Base-by-base conservation (phyloP, 768 basidiomycete genomes). In the Lactarius tabidus region DNA sequence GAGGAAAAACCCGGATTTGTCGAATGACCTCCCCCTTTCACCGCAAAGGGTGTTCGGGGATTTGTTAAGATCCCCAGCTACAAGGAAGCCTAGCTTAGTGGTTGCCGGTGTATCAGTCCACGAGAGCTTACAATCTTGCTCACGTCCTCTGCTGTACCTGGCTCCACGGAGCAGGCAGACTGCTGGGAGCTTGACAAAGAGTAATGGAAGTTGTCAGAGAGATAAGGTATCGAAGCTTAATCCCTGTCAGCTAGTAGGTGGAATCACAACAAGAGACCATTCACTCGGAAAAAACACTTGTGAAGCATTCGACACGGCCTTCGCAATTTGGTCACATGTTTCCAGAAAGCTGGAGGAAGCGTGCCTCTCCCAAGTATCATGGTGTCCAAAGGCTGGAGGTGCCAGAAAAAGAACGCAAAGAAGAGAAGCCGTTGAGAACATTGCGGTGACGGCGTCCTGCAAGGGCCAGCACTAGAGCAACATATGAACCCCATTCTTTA, bases 21-120 rank as follows among this genome's bases (percentile, higher is more conserved):
- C 1, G 71, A 10, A 43, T 74, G 73, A 6, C 73, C 73, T 4
- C 73, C 73, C 8, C 71, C 69, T 48, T 74, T 74, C 36, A 70
- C 66, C 17, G 68, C 68, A 51, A 67, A 57, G 15, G 67, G 67
- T 6, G 65, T 66, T 29, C 63, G 65, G 10, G 60, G 66, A 5
- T 35, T 23, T 8, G 52, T 60, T 1, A 66, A n/a, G 36, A 68
- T 66, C 3, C 52, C 10, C 20, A 68, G 29, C 65, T 68, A 26
- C 23, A 29, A 23, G 14, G 7, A 28, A 35, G 9, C n/a, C 3
- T 26, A 6, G 23, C 17, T 45, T 15, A 53, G 28, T 48, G 45
- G 26, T 15, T 28, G 61, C 15, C n/a, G 17, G 18, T 8, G 20
- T 26, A 18, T 26, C 20, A 6, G 51, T 31, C 10, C 28, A 31